phyloP scores from a whole-genome alignment of 345 rosid species.

The Theobroma cacao region DNA sequence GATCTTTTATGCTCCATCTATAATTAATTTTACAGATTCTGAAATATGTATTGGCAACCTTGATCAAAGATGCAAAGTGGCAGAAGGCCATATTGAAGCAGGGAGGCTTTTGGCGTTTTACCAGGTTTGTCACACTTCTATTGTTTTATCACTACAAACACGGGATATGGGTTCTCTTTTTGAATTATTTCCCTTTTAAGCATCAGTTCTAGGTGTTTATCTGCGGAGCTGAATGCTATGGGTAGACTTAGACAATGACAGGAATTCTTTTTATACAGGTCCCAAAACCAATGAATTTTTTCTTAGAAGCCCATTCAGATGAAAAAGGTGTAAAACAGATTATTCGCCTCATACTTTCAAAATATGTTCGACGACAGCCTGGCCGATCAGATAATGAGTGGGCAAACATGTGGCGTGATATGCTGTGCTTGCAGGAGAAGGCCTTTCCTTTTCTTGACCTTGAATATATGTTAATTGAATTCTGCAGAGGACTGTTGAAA shows the following conservation, averaged over 20 bases:
- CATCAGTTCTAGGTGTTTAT: neutral
- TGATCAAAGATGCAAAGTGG: slow-evolving; percentile 64
- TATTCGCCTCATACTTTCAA: slow-evolving; percentile 89
- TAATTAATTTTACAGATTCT: slow-evolving; percentile 39
- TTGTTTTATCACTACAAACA: neutral
- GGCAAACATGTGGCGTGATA: slow-evolving; percentile 98
- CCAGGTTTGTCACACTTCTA: slow-evolving; percentile 51
- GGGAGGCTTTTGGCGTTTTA: slow-evolving; percentile 84
- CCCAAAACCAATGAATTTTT: slow-evolving; percentile 76
- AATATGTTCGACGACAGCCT: slow-evolving; percentile 83
- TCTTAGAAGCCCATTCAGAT: slow-evolving; percentile 74
- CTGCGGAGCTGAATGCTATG: neutral
- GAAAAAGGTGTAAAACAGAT: slow-evolving; percentile 90
- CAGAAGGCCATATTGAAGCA: slow-evolving; percentile 88
- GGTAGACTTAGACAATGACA: neutral
- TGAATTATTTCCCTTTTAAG: neutral
- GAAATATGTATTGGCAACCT: slow-evolving; percentile 39
- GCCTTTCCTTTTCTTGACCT: slow-evolving; percentile 88
- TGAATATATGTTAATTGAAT: slow-evolving; percentile 84
- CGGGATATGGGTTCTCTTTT: neutral
- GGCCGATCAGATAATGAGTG: slow-evolving; percentile 91
- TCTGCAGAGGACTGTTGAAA: slow-evolving; percentile 94
- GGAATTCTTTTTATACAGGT: slow-evolving; percentile 49
- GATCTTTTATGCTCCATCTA: neutral
- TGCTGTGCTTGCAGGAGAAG: slow-evolving; percentile 76